A percentile compares a stretch with the other conserved stretches of the same genome.
Evolutionary conservation across 139 green algal species (phyloP).

Genomic region (Raphidocelis subcapitata): DNA sequence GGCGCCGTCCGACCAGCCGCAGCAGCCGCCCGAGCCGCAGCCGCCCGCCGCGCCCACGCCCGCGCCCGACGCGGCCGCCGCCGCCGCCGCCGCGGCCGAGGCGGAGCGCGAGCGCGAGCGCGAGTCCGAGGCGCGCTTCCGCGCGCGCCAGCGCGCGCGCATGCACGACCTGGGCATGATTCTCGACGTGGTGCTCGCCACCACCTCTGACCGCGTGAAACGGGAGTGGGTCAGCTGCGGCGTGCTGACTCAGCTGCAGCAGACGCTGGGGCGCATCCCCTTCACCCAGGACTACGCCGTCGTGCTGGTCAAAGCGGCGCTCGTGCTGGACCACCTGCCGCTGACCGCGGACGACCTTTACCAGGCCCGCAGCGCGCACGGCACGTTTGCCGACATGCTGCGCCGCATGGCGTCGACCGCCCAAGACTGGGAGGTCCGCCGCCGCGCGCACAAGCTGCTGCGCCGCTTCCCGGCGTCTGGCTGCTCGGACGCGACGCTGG

Average conservation of each 20-base stretch:
- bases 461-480: constrained; percentile 51
- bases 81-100: too few relatives aligned
- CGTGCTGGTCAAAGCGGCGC: constrained; percentile 65
- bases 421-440: constrained; percentile 67
- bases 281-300: constrained; percentile 57
- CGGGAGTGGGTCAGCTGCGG: constrained; percentile 73
- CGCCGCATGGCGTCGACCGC: constrained; percentile 46
- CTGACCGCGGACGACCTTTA: constrained; percentile 68
- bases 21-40: constrained; percentile 12
- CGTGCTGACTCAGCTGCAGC: constrained; percentile 82
- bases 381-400: constrained; percentile 79
- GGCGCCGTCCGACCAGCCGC: too few relatives aligned
- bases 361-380: constrained; percentile 64
- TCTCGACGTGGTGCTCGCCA: constrained; percentile 83
- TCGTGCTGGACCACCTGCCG: constrained; percentile 66
- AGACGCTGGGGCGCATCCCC: constrained; percentile 21
- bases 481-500: constrained; percentile 43
- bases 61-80: too few relatives aligned
- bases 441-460: constrained; percentile 51
- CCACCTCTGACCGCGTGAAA: constrained; percentile 43
- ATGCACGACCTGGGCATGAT: constrained; percentile 86
- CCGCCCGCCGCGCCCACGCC: too few relatives aligned
- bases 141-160: constrained; percentile 70
- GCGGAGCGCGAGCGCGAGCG: constrained; percentile 7
- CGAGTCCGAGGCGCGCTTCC: constrained; percentile 46